Evolutionary conservation across 1,284 basidiomycete genomes (phyloP).

Genomic region (Amylostereum areolatum): DNA sequence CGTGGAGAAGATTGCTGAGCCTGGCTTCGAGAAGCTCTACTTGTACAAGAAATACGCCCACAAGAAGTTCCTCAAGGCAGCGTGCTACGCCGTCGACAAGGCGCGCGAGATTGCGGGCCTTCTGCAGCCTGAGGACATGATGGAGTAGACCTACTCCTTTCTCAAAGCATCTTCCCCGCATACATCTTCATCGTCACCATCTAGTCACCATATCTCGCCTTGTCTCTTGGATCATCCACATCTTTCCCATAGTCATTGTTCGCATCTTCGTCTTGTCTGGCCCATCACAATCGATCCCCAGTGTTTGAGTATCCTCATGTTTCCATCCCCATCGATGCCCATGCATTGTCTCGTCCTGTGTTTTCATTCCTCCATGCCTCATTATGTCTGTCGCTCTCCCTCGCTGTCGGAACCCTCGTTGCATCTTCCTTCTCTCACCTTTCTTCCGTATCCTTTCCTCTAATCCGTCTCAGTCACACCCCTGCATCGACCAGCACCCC

Average conservation of each 20-base stretch:
- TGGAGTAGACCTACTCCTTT: constrained; percentile 10
- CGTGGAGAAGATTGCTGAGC: constrained; percentile 79
- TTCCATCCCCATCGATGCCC: constrained; percentile 7
- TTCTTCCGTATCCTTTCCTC: too few species aligned
- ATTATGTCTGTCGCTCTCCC: constrained; percentile 12
- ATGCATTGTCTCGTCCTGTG: constrained; percentile 6
- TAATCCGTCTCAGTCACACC: too few species aligned
- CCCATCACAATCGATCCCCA: constrained; percentile 10
- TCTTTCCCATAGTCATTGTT: constrained; percentile 10
- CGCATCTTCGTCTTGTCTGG: constrained; percentile 12
- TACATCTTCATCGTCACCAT: constrained; percentile 6
- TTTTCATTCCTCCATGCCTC: constrained; percentile 7
- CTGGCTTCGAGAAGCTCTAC: constrained; percentile 79
- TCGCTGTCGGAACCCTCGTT: constrained; percentile 16
- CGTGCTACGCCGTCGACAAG: constrained; percentile 68
- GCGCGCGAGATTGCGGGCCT: constrained; percentile 32
- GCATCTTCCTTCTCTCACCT: constrained; percentile 7
- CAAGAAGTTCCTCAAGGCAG: constrained; percentile 94
- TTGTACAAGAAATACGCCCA: constrained; percentile 96
- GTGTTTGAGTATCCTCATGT: constrained; percentile 10
- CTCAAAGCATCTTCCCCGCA: constrained; percentile 2
- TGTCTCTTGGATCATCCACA: constrained; percentile 20
- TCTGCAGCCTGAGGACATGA: constrained; percentile 3
- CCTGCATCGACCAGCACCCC: too few species aligned
- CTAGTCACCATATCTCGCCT: constrained; percentile 18